A percentile compares a stretch with the other conserved stretches of the same genome.
These are phyloP conservation scores for Sisymbrium irio DNA, from an alignment of 345 rosid species.

Conservation along the genomic window DNA sequence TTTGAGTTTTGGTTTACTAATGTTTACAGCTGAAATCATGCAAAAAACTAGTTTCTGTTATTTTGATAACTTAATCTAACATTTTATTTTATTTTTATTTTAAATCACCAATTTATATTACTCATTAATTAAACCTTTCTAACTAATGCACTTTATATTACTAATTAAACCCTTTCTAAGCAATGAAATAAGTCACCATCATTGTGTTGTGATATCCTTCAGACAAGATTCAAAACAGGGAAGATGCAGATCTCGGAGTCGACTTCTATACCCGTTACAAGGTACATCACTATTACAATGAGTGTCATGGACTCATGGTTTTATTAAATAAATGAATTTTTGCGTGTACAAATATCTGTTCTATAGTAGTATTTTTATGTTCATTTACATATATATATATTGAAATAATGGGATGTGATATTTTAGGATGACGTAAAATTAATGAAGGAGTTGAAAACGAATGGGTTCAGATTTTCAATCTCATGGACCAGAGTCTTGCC, in stretches of 20 bases:
- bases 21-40: not conserved
- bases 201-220: not conserved
- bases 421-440: slow-evolving; percentile 25
- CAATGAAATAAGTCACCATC: not conserved
- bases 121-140: not conserved
- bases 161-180: not conserved
- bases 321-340: not conserved
- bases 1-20: not conserved
- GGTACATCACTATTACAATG: slow-evolving; percentile 3
- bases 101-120: not conserved
- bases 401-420: not conserved
- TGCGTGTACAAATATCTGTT: not conserved
- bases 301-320: too few relatives aligned
- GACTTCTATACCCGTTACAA: slow-evolving; percentile 35
- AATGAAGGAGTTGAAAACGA: slow-evolving; percentile 34
- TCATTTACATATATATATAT: not conserved
- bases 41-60: not conserved
- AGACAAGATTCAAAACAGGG: slow-evolving; percentile 21
- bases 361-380: not conserved
- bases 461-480: slow-evolving; percentile 37
- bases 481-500: slow-evolving; percentile 36
- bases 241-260: slow-evolving; percentile 9
- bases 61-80: not conserved
- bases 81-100: not conserved
- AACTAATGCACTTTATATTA: too few relatives aligned